Base-by-base conservation (phyloP, 805 yeast species). In the Scheffersomyces lignosus region DNA sequence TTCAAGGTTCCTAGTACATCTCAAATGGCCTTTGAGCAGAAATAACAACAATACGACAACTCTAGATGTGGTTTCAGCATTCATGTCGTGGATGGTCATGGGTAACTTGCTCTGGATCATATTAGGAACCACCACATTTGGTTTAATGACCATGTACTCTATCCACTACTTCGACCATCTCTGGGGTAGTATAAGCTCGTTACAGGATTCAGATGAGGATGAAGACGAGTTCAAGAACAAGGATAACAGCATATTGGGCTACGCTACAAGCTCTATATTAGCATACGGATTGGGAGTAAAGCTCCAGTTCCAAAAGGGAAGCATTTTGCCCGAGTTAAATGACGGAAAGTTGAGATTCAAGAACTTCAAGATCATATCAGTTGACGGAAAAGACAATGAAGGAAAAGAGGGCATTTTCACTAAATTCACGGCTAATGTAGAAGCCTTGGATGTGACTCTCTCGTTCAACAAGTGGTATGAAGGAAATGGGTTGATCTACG, bases 101-200 rank as follows among this genome's bases (percentile, higher is more conserved):
- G 82, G 81, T 1, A 73, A 77, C 47, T 56, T 75, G 15, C 51
- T 77, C 25, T 77, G 80, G 80, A 61, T 77, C 13, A 51, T 75
- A 10, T 57, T 77, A 37, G 82, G 82, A 3, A 77, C 83, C 3
- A 77, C 83, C 6, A 77, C 81, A 1, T 77, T 77, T 49, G 70
- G 70, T 6, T 70, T 79, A 25, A 61, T 68, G 22, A 43, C 70
- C 5, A 62, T 77, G 51, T 75, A 76, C 48, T 47, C 71, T 1
- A 53, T 73, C 3, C 70, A 77, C 29, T 45, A 54, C 8, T 52
- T 58, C 34, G 70, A 66, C 28, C 56, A 54, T 24, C 34, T 58
- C 14, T 41, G 56, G 45, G 45, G 52, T 15, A 44, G 44, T 10
- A 33, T 62, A 18, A 38, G 29, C 18, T 50, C 43, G 43, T 42